Conservation (phyloP, 2,329 filamentous ascomycete species). For the Colletotrichum sp. region DNA sequence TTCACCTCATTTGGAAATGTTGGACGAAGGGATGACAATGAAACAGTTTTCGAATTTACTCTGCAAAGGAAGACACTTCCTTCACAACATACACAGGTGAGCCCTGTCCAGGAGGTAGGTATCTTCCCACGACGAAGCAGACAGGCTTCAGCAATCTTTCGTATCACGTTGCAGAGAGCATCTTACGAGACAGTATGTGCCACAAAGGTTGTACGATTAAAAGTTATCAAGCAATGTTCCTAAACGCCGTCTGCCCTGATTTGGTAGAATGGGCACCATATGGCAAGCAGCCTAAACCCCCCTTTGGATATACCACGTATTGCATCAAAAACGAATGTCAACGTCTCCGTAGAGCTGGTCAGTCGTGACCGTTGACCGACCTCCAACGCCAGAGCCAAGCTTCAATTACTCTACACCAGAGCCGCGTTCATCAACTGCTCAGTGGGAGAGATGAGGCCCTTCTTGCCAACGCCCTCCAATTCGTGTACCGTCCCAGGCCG, state of each 20-base stretch:
- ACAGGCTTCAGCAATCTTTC: not conserved
- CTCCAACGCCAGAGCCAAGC: slow-evolving; percentile 5
- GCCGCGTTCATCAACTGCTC: not conserved
- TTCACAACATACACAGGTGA: not conserved
- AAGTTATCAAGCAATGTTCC: slow-evolving; percentile 5
- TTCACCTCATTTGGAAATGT: not conserved
- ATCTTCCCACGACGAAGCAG: rapidly evolving
- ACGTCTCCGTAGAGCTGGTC: slow-evolving; percentile 4
- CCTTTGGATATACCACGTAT: not conserved
- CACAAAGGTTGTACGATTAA: slow-evolving; percentile 2
- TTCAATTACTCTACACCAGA: not conserved
- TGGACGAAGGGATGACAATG: not conserved
- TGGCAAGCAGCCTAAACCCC: not conserved
- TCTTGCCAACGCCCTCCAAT: not conserved
- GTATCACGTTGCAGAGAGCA: not conserved
- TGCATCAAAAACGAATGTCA: not conserved
- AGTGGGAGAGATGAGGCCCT: not conserved
- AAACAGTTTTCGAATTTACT: not conserved
- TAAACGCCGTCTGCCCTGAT: not conserved
- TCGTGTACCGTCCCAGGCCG: not conserved
- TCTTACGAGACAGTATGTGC: not conserved
- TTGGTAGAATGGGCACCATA: not conserved
- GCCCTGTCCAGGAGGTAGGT: not conserved
- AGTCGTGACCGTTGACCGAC: not conserved
- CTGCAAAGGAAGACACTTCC: not conserved